Percentiles rank a stretch among this genome's conserved stretches.
These are phyloP conservation scores for Ceratobasidium sp. DNA, from an alignment of 1,284 basidiomycete genomes.

Conservation along the genomic window DNA sequence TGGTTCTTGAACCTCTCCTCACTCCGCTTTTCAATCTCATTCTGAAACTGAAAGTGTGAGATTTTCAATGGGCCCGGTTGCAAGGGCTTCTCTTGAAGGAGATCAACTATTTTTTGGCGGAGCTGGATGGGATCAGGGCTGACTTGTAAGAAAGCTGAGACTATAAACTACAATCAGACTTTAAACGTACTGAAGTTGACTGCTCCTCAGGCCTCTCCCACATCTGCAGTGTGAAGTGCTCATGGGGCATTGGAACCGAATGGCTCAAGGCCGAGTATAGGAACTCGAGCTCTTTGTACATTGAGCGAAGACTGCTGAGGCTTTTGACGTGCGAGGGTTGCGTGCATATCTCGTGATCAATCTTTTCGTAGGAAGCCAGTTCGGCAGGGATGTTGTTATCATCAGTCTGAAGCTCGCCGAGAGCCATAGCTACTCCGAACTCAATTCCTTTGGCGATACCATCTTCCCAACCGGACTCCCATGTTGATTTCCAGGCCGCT, in stretches of 20 bases:
- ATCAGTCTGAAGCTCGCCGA: neutral
- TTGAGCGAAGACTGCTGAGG: neutral
- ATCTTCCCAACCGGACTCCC: neutral
- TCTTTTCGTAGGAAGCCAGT: neutral
- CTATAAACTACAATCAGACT: neutral
- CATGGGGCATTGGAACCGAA: neutral
- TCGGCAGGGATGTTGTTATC: neutral
- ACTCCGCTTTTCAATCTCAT: neutral
- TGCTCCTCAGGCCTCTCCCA: neutral
- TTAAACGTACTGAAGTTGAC: neutral
- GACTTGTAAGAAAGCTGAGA: neutral
- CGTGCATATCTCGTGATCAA: neutral
- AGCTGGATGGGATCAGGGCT: too few relatives aligned
- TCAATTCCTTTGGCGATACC: neutral
- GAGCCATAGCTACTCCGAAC: neutral
- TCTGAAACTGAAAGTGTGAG: neutral
- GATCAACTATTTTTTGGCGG: too few relatives aligned
- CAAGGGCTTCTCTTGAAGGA: neutral
- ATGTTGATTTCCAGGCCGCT: neutral
- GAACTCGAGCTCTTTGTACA: conserved; percentile 7
- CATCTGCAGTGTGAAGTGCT: neutral
- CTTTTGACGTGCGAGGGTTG: neutral
- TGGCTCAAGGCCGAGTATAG: neutral
- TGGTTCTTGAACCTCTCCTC: neutral
- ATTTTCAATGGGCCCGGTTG: neutral